Evolutionary conservation across 345 rosid species (phyloP), one percentile per base, ranked within the genome.

Genomic region (Moricandia arvensis): DNA sequence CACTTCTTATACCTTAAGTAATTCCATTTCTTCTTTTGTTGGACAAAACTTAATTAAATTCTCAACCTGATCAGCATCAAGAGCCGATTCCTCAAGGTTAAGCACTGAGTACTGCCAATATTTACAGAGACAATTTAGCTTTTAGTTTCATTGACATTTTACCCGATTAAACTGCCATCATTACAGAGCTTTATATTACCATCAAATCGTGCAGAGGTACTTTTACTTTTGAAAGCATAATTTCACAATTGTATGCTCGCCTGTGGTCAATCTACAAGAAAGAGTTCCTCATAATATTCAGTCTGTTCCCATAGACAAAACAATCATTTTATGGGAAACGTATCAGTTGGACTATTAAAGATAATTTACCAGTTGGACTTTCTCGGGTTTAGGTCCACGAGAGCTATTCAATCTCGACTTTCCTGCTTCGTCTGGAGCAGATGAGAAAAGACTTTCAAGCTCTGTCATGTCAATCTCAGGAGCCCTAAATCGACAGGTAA

Each of bases 171-270:
- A 53, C 6, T 60, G 59, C 33, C 55, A 78, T 9, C 57, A 67
- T 38, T 66, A 41, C 53, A 67, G 21, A 62, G 58, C 16, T 31
- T 58, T 11, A 58, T 57, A 83, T 86, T 86, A 94, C 98, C 96
- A 82, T 94, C 77, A 94, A 82, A 17, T 91, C 96, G 45, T 82
- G 86, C 79, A 90, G 76, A 8, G 98, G 97, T 59, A 87, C 90
- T 82, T 90, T 94, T 81, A 94, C 98, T 86, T 94, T 90, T 69
- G 98, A 91, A 83, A 94, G 97, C 98, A 94, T 91, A 71, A 94
- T 94, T 81, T 94, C 98, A 53, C 98, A 91, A 75, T 94, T 94
- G 80, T 94, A 94, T 62, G 98, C 97, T 58, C 97, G 90, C 71
- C 96, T 85, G 79, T 88, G 98, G 7, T 94, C 98, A 86, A 91